A percentile compares a stretch with the other conserved stretches of the same genome.
Evolutionary conservation across 2,329 filamentous ascomycete species (phyloP).

Genomic region (Neonectria neomacrospora): DNA sequence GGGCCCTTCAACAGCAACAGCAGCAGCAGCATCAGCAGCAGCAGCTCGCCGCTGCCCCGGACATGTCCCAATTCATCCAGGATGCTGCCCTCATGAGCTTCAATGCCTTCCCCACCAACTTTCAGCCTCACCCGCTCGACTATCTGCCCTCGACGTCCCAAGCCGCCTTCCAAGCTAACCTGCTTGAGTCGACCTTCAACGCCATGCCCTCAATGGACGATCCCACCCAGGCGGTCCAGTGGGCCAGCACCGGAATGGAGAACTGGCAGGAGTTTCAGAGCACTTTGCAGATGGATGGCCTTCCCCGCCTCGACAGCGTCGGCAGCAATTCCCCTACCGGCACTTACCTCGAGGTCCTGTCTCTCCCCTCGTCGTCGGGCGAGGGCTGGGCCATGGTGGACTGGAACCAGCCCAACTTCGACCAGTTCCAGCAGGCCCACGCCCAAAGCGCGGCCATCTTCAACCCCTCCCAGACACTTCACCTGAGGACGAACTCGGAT

Average conservation of each 20-base stretch:
- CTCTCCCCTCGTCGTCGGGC: slow-evolving; percentile 82
- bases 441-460: slow-evolving; percentile 76
- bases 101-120: slow-evolving; percentile 62
- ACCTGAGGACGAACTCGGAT: slow-evolving; percentile 87
- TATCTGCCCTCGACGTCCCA: slow-evolving; percentile 73
- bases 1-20: slow-evolving; percentile 68
- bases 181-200: slow-evolving; percentile 72
- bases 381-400: slow-evolving; percentile 90
- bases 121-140: slow-evolving; percentile 67
- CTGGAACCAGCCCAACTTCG: slow-evolving; percentile 73
- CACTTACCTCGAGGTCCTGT: slow-evolving; percentile 84
- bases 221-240: slow-evolving; percentile 66
- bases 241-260: slow-evolving; percentile 70
- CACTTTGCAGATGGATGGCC: slow-evolving; percentile 63
- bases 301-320: slow-evolving; percentile 54
- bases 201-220: slow-evolving; percentile 68
- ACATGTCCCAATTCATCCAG: slow-evolving; percentile 65
- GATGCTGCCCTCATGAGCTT: slow-evolving; percentile 68
- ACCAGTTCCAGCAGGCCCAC: slow-evolving; percentile 67
- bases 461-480: slow-evolving; percentile 90
- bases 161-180: slow-evolving; percentile 69
- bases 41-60: slow-evolving; percentile 55
- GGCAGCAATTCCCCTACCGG: slow-evolving; percentile 59
- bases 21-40: slow-evolving; percentile 53
- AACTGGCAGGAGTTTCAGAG: slow-evolving; percentile 85